Evolutionary conservation across 257 asterid species (phyloP).

Genomic region (Scutellaria galericulata): DNA sequence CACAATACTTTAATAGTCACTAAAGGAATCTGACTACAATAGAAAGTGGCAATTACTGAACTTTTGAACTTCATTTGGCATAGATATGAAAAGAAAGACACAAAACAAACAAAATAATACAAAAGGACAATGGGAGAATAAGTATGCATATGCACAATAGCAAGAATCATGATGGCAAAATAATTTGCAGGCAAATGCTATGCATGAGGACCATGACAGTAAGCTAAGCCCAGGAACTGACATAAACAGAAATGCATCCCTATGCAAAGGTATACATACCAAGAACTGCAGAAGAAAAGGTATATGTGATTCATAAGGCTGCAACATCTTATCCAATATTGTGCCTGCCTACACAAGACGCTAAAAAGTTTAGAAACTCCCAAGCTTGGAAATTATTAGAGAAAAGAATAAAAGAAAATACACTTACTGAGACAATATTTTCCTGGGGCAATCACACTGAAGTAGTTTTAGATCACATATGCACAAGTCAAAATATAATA

Average conservation of each 20-base stretch:
- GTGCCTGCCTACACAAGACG: constrained; percentile 73
- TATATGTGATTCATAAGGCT: constrained; percentile 95
- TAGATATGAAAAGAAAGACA: not conserved
- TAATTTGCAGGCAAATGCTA: constrained; percentile 24
- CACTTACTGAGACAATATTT: constrained; percentile 1
- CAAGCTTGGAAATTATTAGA: constrained; percentile 15
- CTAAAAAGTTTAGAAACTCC: constrained; percentile 3
- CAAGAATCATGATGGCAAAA: not conserved
- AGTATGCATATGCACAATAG: constrained; percentile 11
- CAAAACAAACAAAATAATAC: not conserved
- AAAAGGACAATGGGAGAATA: not conserved
- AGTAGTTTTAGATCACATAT: constrained; percentile 14
- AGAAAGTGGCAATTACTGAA: not conserved
- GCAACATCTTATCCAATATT: constrained; percentile 63
- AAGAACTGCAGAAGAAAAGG: constrained; percentile 94
- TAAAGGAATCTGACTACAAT: not conserved
- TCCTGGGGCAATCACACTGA: constrained; percentile 27
- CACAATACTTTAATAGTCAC: not conserved
- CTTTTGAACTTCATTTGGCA: no score
- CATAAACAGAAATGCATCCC: constrained; percentile 1
- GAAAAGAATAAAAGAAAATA: constrained; percentile 6
- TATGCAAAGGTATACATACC: constrained; percentile 50
- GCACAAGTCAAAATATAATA: constrained; percentile 13
- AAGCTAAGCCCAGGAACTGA: constrained; percentile 25
- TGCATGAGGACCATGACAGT: not conserved